A percentile compares a stretch with the other conserved stretches of the same genome.
Evolutionary conservation across 306 rosid genomes (phyloP).

Genomic region (Castanospermum australe): DNA sequence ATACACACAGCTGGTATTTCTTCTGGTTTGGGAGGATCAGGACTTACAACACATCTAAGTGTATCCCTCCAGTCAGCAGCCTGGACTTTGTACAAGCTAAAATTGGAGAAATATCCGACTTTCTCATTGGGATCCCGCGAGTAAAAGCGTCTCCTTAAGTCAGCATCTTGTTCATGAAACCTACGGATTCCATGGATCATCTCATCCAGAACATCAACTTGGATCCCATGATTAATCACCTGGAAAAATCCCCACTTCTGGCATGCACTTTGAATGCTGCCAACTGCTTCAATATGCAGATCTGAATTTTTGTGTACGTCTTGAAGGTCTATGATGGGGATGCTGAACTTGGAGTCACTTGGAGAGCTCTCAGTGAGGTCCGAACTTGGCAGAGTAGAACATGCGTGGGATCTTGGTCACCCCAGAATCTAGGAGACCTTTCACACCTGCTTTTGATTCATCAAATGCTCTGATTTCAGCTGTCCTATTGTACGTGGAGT

Average conservation of each 20-base stretch:
- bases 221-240: slow-evolving; percentile 46
- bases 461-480: slow-evolving; percentile 40
- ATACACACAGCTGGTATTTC: slow-evolving; percentile 21
- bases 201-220: slow-evolving; percentile 32
- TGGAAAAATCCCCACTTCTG: slow-evolving; percentile 47
- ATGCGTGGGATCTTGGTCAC: slow-evolving; percentile 43
- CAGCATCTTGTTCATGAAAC: slow-evolving; percentile 45
- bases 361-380: not conserved
- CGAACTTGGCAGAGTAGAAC: slow-evolving; percentile 12
- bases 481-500: not conserved
- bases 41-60: slow-evolving; percentile 1
- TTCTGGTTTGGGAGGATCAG: slow-evolving; percentile 14
- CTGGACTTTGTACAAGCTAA: not conserved
- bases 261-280: slow-evolving; percentile 11
- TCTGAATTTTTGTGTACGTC: not conserved
- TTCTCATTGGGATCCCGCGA: slow-evolving; percentile 2
- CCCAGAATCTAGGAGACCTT: slow-evolving; percentile 59
- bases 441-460: slow-evolving; percentile 43
- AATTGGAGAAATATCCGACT: slow-evolving; percentile 25
- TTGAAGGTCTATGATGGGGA: slow-evolving; percentile 39
- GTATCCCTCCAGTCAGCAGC: slow-evolving; percentile 29
- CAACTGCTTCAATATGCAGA: not conserved
- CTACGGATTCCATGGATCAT: slow-evolving; percentile 30
- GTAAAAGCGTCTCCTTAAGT: slow-evolving; percentile 25
- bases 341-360: not conserved